These are phyloP conservation scores for Termitomyces eurrhizus DNA, from an alignment of 768 basidiomycete species.

Conservation along the genomic window DNA sequence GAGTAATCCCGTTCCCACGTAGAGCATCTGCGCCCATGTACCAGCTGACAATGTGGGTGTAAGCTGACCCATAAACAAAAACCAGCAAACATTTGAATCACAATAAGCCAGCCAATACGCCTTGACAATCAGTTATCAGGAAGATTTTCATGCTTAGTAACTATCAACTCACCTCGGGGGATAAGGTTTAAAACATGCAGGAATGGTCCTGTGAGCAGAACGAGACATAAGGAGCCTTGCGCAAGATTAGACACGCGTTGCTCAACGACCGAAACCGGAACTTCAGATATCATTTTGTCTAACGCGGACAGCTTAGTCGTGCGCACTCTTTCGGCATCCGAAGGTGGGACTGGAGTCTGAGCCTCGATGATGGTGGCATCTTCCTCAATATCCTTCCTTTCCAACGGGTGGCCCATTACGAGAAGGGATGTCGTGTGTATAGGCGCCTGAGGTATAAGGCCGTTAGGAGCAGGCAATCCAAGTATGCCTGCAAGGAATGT, in stretches of 20 bases:
- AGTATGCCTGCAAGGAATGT: conserved; percentile 88
- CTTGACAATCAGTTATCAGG: conserved; percentile 21
- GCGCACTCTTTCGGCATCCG: conserved; percentile 5
- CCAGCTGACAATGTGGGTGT: conserved; percentile 49
- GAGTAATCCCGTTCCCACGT: conserved; percentile 76
- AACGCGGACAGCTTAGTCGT: conserved; percentile 8
- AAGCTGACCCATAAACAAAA: background rate
- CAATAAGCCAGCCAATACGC: conserved; percentile 86
- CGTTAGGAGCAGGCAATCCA: conserved; percentile 84
- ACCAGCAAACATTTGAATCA: conserved; percentile 31
- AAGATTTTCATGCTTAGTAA: conserved; percentile 8
- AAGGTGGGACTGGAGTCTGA: conserved; percentile 6
- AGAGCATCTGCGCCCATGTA: conserved; percentile 90
- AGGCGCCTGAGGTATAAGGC: conserved; percentile 83
- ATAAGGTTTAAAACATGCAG: conserved; percentile 76
- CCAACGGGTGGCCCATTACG: conserved; percentile 50
- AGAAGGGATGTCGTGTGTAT: conserved; percentile 87
- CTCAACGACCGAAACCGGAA: conserved; percentile 78
- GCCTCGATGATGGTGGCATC: conserved; percentile 15
- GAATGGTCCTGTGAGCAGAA: conserved; percentile 79
- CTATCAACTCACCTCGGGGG: conserved; percentile 48
- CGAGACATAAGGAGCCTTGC: conserved; percentile 75
- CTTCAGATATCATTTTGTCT: conserved; percentile 29
- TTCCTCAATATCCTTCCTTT: conserved; percentile 34
- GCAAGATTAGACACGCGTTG: conserved; percentile 91